These are phyloP conservation scores for Euphorbia celastroides DNA, from an alignment of 441 rosid genomes.

Conservation along the genomic window DNA sequence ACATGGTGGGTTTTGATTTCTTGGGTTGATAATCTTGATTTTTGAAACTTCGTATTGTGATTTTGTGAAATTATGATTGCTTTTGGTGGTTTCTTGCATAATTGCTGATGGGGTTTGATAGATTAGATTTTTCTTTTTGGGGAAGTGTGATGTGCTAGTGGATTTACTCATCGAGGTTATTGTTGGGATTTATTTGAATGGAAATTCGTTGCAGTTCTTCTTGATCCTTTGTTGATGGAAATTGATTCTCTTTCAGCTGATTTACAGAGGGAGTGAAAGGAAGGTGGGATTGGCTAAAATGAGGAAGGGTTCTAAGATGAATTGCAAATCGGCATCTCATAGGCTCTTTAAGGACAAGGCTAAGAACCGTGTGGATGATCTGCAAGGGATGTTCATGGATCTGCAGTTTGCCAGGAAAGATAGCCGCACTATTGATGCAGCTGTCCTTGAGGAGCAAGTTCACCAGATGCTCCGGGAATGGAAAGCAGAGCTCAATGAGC, in stretches of 20 bases:
- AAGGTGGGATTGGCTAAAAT: conserved; percentile 11
- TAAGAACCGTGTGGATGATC: conserved; percentile 95
- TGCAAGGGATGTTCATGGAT: conserved; percentile 82
- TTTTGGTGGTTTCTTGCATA: neutral
- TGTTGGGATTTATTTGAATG: neutral
- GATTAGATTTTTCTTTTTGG: neutral
- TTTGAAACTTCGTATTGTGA: neutral
- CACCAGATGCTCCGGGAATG: conserved; percentile 99
- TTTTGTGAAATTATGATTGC: too few species aligned
- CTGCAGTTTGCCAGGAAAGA: conserved; percentile 95
- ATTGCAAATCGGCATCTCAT: conserved; percentile 91
- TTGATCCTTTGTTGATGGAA: neutral
- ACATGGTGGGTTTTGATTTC: neutral
- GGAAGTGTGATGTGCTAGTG: neutral
- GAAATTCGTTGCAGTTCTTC: neutral
- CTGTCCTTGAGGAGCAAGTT: conserved; percentile 93
- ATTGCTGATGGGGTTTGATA: neutral
- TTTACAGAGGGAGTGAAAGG: conserved; percentile 16
- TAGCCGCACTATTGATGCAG: conserved; percentile 62
- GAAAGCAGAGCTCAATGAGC: conserved; percentile 97
- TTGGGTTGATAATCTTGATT: too few species aligned
- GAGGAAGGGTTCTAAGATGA: conserved; percentile 39
- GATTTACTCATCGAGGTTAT: conserved; percentile 6
- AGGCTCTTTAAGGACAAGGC: conserved; percentile 95
- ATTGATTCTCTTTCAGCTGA: neutral